phyloP scores from a whole-genome alignment of 2,329 filamentous ascomycete genomes.

The Fusarium avenaceum region DNA sequence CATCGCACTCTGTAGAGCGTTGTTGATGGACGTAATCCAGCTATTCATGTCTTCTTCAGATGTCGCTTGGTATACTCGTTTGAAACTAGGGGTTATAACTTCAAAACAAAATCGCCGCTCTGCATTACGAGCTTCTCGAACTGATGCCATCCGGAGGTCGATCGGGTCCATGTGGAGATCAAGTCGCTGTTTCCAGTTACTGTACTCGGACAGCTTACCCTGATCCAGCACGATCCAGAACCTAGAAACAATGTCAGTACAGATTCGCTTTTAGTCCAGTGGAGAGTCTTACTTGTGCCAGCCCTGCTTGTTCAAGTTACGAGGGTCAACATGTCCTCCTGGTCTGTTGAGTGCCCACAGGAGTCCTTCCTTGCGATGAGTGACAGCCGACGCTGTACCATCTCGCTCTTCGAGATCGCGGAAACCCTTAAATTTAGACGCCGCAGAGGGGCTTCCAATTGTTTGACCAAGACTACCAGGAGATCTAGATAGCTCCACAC shows the following conservation, averaged over 20 bases:
- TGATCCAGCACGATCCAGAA: constrained; percentile 99
- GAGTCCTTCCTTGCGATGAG: constrained; percentile 90
- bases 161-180: constrained; percentile 99
- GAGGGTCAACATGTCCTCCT: constrained; percentile 93
- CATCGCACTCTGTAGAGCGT: constrained; percentile 94
- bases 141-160: constrained; percentile 95
- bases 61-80: constrained; percentile 96
- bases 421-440: constrained; percentile 86
- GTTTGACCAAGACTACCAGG: constrained; percentile 66
- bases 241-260: constrained; percentile 61
- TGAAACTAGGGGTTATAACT: constrained; percentile 96
- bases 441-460: constrained; percentile 65
- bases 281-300: constrained; percentile 89
- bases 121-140: constrained; percentile 93
- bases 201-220: constrained; percentile 96
- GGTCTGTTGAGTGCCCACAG: constrained; percentile 95
- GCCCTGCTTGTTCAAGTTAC: constrained; percentile 94
- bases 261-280: background rate
- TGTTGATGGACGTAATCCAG: constrained; percentile 97
- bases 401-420: constrained; percentile 92
- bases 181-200: constrained; percentile 98
- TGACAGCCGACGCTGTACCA: constrained; percentile 62
- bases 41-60: constrained; percentile 98
- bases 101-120: constrained; percentile 98
- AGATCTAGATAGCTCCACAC: constrained; percentile 67